Base-by-base conservation (phyloP, 75 land plant species). In the Selaginella moellendorffii region DNA sequence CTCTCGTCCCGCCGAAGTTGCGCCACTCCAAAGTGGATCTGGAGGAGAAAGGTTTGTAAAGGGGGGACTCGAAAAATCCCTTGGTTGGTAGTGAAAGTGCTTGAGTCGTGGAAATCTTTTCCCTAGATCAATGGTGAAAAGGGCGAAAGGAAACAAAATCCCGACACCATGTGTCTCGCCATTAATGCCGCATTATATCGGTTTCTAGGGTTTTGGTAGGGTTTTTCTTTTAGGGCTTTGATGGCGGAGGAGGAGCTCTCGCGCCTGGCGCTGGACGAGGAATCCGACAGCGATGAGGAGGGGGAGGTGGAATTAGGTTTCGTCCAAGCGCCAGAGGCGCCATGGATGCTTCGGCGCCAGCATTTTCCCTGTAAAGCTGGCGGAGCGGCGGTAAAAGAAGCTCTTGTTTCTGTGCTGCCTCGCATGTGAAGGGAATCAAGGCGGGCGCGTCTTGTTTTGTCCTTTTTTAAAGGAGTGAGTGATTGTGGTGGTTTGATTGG, bases 331-430 rank as follows among this genome's bases (percentile, higher is more conserved):
- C 83, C 82, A 0, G 65, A 80, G 56, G 54, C 78, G 61, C 64
- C 68, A 1, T 70, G 69, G 69, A 70, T 67, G 0, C 79, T 87
- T 42, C 66, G 75, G 5, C 78, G 87, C 19, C 90, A 85, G 0
- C 51, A 79, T 8, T 86, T 90, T 36, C 96, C 96, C 0, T 72
- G 88, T 74, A 90, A 87, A 53, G 88, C 85, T 29, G 97, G 97
- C 5, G 97, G 93, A 0, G 27, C 74, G 0, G 85, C 97, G 17
- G 90, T 83, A 71, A 1, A 62, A 26, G 17, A 0, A 28, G 0
- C 17, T 2, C n/a, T n/a, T n/a, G n/a, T n/a, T n/a, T n/a, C n/a
- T n/a, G n/a, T n/a, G n/a, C n/a, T n/a, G n/a, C n/a, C n/a, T n/a
- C n/a, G n/a, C n/a, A n/a, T n/a, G n/a, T n/a, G n/a, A n/a, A n/a